Base-by-base conservation (phyloP, 495 filamentous ascomycete genomes). In the Diplogelasinospora grovesii region DNA sequence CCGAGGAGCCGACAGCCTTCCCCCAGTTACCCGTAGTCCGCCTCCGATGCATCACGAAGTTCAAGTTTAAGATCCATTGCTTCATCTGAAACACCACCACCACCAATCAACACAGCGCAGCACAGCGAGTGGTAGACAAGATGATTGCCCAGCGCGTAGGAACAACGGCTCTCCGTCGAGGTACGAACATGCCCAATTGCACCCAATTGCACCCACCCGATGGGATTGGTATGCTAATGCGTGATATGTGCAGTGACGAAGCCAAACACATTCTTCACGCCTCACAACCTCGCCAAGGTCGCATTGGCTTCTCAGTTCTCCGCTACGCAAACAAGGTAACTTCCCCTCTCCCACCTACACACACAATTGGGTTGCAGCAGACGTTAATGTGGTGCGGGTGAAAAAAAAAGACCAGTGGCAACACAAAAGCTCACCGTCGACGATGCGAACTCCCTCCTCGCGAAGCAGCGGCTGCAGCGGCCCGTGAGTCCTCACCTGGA, bases 401-500 rank as follows among this genome's bases (percentile, higher is more conserved):
- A n/a, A n/a, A n/a, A 8, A 25, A 29, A 39, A 61, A 81, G 75
- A 54, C 56, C 59, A 49, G 69, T 74, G 52, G 64, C 78, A 26
- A 85, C 83, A 22, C 60, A 79, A 39, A 72, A 74, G 47, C 53
- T 83, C 42, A 70, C 71, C 43, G 58, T 71, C 36, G 52, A 64
- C 46, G 81, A 86, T 50, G 75, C 68, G 39, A 63, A 74, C 60
- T 54, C 78, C 48, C 81, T 96, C 69, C 89, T 97, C 61, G 78
- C 74, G 48, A 66, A 77, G 48, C 92, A 99, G 66, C 92, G 92
- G 50, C 79, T 82, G 42, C 57, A 69, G 53, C 93, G 92, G 33
- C 92, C 92, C 50, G 74, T 93, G 45, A 71, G 87, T 25, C 92
- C 92, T 29, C 90, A 99, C 60, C 79, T 99, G 38, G 54, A 64